Conservation (phyloP, 495 filamentous ascomycete genomes). For the Aspergillus bridgeri region DNA sequence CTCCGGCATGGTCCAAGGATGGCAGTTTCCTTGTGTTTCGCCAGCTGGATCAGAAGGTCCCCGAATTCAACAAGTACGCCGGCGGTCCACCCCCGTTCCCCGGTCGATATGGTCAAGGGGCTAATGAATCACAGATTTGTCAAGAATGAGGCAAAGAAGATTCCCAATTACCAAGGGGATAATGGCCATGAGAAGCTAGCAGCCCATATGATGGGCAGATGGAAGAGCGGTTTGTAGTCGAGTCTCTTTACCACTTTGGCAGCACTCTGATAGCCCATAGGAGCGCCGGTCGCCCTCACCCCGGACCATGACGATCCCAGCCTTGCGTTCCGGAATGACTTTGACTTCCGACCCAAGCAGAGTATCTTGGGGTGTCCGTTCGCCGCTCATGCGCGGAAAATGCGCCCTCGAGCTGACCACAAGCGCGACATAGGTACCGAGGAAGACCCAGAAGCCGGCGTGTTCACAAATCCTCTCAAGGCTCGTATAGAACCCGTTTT, state of each 20-base stretch:
- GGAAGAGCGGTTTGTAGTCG: conserved; percentile 31
- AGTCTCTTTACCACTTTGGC: too few relatives aligned
- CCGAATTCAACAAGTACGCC: conserved; percentile 27
- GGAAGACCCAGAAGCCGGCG: too few relatives aligned
- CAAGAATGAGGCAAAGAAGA: too few relatives aligned
- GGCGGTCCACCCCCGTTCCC: conserved; percentile 2
- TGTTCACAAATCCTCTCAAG: too few relatives aligned
- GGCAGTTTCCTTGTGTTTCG: conserved; percentile 40
- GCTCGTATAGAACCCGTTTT: too few relatives aligned
- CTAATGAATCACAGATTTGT: too few relatives aligned
- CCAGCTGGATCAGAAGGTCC: conserved; percentile 31
- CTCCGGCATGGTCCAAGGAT: conserved; percentile 31
- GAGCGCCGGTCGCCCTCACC: conserved; percentile 6
- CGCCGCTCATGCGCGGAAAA: conserved; percentile 37
- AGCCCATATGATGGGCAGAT: conserved; percentile 36
- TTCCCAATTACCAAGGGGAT: too few relatives aligned
- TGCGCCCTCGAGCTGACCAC: conserved; percentile 26
- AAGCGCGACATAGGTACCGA: too few relatives aligned
- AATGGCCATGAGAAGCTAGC: conserved; percentile 30
- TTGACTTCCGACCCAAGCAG: conserved; percentile 21
- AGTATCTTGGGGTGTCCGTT: conserved; percentile 26
- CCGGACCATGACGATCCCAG: conserved; percentile 5
- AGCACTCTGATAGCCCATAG: too few relatives aligned
- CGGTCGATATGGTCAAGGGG: too few relatives aligned
- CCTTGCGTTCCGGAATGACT: conserved; percentile 22